phyloP scores from a whole-genome alignment of 2,329 filamentous ascomycete genomes.

The Furcasterigmium furcatum region DNA sequence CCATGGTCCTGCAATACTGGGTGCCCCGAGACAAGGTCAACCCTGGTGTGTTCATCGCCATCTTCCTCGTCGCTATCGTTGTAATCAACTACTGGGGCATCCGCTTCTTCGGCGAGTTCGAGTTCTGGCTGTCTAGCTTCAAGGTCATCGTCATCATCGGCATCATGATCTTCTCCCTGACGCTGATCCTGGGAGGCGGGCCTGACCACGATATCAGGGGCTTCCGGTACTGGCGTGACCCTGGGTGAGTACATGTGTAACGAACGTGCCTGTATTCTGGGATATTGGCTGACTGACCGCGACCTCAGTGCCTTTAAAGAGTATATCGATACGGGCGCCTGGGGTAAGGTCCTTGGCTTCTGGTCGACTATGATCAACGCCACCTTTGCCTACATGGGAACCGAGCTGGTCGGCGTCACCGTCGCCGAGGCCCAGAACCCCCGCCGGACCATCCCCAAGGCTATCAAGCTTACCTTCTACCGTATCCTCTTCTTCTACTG shows the following conservation, averaged over 20 bases:
- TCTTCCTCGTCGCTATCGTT: constrained; percentile 61
- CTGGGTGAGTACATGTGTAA: constrained; percentile 34
- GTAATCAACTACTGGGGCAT: constrained; percentile 69
- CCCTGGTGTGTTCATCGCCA: constrained; percentile 73
- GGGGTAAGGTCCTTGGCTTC: constrained; percentile 56
- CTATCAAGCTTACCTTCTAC: constrained; percentile 77
- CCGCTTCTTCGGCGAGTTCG: constrained; percentile 62
- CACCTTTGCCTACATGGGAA: constrained; percentile 74
- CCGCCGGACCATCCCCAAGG: constrained; percentile 69
- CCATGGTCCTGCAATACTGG: constrained; percentile 79
- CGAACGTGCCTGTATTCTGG: background rate
- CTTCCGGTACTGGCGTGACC: constrained; percentile 63
- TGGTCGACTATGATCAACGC: constrained; percentile 73
- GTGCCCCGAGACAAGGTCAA: constrained; percentile 62
- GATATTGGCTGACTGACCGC: constrained; percentile 1
- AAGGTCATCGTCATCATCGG: constrained; percentile 65
- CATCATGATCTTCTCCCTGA: constrained; percentile 60
- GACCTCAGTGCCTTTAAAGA: constrained; percentile 41
- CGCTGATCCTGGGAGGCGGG: constrained; percentile 63
- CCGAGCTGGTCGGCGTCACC: constrained; percentile 73
- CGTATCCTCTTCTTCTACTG: constrained; percentile 80
- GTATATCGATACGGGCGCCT: constrained; percentile 34
- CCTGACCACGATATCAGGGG: constrained; percentile 58
- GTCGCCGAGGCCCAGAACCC: constrained; percentile 78
- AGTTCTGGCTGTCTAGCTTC: constrained; percentile 60